phyloP scores from a whole-genome alignment of 164 flowering plant genomes.

The Taxillus chinensis region DNA sequence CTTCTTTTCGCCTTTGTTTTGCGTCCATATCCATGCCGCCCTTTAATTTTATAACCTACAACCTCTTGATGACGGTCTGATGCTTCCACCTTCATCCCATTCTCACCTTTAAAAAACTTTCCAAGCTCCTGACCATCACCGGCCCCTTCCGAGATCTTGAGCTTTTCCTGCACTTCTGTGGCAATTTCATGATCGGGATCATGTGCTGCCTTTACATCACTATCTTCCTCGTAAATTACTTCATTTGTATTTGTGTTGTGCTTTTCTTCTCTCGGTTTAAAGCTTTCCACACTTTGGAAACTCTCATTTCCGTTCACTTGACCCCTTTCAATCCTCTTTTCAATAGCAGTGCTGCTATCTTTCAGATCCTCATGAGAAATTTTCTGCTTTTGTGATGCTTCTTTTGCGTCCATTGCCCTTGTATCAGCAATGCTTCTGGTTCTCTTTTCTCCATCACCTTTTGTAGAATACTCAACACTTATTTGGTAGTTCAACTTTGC shows the following conservation, averaged over 20 bases:
- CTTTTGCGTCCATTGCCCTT: slow-evolving; percentile 9
- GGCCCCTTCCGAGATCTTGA: slow-evolving; percentile 3
- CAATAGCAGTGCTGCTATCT: slow-evolving; percentile 5
- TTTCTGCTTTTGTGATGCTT: slow-evolving; percentile 5
- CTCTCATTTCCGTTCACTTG: slow-evolving; percentile 2
- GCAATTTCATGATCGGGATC: slow-evolving; percentile 2
- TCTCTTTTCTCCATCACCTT: slow-evolving; percentile 2
- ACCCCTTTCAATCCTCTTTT: slow-evolving; percentile 4
- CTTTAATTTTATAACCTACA: slow-evolving; percentile 7
- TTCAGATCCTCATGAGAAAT: background rate
- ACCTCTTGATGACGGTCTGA: slow-evolving; percentile 5
- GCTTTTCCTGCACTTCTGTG: background rate
- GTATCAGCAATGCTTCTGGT: background rate
- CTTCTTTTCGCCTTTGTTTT: slow-evolving; percentile 22
- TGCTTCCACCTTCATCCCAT: slow-evolving; percentile 15
- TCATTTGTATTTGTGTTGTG: slow-evolving; percentile 3
- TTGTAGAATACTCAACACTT: slow-evolving; percentile 1
- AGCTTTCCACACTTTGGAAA: background rate
- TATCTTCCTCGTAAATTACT: slow-evolving; percentile 4
- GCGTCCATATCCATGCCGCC: slow-evolving; percentile 8
- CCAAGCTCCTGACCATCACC: slow-evolving; percentile 6
- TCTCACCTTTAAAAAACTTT: slow-evolving; percentile 5
- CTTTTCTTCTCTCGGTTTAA: slow-evolving; percentile 2
- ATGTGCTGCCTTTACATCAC: slow-evolving; percentile 1
- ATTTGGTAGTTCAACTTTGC: background rate